Evolutionary conservation across 2,329 filamentous ascomycete species (phyloP).

Genomic region (Nemania sp.): DNA sequence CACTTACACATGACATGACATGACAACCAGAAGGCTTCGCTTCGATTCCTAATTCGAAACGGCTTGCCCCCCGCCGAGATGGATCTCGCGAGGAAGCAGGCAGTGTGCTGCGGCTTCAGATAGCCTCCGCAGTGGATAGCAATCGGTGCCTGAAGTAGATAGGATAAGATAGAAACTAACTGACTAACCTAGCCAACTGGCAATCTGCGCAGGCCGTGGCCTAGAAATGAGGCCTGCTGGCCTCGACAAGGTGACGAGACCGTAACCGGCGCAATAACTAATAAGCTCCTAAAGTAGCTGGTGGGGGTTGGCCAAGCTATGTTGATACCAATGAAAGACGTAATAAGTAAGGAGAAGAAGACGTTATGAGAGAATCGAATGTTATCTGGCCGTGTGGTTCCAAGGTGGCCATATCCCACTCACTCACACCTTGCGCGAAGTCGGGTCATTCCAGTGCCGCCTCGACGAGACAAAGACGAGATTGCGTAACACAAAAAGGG

Average conservation of each 20-base stretch:
- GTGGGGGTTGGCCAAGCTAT: background rate
- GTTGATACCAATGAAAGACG: no score
- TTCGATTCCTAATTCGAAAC: slow-evolving; percentile 15
- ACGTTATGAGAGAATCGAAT: no score
- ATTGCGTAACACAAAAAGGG: no score
- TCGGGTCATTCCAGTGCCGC: no score
- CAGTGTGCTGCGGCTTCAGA: background rate
- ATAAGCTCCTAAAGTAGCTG: background rate
- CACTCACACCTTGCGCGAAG: no score
- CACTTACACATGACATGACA: background rate
- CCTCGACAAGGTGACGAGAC: background rate
- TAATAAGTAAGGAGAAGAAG: background rate
- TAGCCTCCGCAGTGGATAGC: slow-evolving; percentile 17
- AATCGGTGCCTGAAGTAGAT: slow-evolving; percentile 3
- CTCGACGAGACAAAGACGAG: no score
- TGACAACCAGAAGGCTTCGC: slow-evolving; percentile 6
- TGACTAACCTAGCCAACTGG: no score
- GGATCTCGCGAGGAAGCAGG: slow-evolving; percentile 22
- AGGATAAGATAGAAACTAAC: no score
- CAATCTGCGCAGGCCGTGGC: background rate
- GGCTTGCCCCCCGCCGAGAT: slow-evolving; percentile 21
- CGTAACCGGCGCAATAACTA: background rate
- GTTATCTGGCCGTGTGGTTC: no score
- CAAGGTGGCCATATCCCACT: no score
- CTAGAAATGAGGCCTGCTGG: background rate